Base-by-base conservation (phyloP, 2,329 filamentous ascomycete species). In the Alternaria panax region DNA sequence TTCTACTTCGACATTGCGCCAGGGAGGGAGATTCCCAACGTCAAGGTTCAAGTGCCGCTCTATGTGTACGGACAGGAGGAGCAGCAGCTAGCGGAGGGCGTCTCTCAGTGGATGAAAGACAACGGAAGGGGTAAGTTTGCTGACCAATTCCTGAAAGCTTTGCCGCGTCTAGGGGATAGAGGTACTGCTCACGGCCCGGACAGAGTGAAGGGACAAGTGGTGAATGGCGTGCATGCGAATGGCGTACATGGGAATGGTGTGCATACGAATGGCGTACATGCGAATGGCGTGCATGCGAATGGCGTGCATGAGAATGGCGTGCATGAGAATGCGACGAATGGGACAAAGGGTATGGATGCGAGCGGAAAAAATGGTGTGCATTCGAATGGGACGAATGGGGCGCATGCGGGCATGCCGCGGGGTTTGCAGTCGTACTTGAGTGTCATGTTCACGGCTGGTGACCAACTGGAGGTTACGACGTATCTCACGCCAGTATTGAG, bases 1-100 rank as follows among this genome's bases (percentile, higher is more conserved):
- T 40, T 40, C 18, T 72, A 66, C 56, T 71, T 73, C 36, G 70
- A 72, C 45, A 67, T 73, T 22, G 62, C 60, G 1, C 65, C 68
- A 5, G 59, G 62, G 1, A 51, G 25, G 1, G 20, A 36, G 2
- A 20, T 57, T 1, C 70, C 70, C 1, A 65, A 69, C 18, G 53
- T 74, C 53, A 73, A 70, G 56, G 52, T 69, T 40, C 71, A 66
- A 52, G 34, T 61, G 1, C 65, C 66, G 1, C 55, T 53, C 5
- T 54, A 64, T 3, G 54, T 59, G 16, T 72, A 68, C 51, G 63
- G 58, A 2, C 45, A 24, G 3, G 57, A 65, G 32, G 70, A 74
- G 48, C 45, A 16, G 14, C 25, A 36, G 18, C 51, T 62, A 2
- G 59, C 32, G 9, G 16, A 22, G 12, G 45, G 14, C 5, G 36